Evolutionary conservation across 2,329 filamentous ascomycete genomes (phyloP).

Genomic region (Cladosporium austrohemisphaericum): DNA sequence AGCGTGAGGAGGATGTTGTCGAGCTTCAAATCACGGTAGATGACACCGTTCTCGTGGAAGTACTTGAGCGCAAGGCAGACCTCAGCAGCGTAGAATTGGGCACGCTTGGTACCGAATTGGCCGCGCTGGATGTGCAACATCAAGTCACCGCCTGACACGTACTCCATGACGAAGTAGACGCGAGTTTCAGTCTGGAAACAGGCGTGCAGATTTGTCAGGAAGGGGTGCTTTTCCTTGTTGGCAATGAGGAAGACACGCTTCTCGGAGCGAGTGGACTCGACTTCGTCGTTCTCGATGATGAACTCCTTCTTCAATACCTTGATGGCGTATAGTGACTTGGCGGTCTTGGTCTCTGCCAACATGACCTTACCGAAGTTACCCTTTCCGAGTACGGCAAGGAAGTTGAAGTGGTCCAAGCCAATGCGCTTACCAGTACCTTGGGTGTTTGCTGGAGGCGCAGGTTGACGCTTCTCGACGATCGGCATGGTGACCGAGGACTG

Average conservation of each 20-base stretch:
- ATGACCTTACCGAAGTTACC: conserved; percentile 99
- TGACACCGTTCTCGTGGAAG: conserved; percentile 98
- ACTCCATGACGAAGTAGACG: conserved; percentile 99
- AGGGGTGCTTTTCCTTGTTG: conserved; percentile 94
- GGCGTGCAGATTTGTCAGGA: conserved; percentile 89
- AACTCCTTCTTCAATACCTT: conserved; percentile 99
- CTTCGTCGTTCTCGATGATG: conserved; percentile 98
- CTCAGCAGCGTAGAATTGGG: conserved; percentile 96
- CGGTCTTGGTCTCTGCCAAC: conserved; percentile 93
- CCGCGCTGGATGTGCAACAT: conserved; percentile 99
- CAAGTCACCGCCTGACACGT: conserved; percentile 94
- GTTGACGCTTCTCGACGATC: conserved; percentile 47
- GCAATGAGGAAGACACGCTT: conserved; percentile 96
- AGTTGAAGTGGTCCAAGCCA: conserved; percentile 97
- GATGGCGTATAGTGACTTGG: conserved; percentile 91
- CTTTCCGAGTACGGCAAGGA: conserved; percentile 94
- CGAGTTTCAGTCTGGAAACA: conserved; percentile 99
- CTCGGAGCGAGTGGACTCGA: conserved; percentile 95
- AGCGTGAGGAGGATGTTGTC: conserved; percentile 90
- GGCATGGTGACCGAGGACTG: conserved; percentile 29
- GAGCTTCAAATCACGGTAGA: conserved; percentile 80
- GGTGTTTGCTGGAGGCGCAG: conserved; percentile 63
- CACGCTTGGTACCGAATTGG: conserved; percentile 90
- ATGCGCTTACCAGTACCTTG: conserved; percentile 78
- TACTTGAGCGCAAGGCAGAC: conserved; percentile 97